Percentiles rank a stretch among this genome's conserved stretches.
phyloP scores from a whole-genome alignment of 169 alveolate species.

The Eimeria praecox region DNA sequence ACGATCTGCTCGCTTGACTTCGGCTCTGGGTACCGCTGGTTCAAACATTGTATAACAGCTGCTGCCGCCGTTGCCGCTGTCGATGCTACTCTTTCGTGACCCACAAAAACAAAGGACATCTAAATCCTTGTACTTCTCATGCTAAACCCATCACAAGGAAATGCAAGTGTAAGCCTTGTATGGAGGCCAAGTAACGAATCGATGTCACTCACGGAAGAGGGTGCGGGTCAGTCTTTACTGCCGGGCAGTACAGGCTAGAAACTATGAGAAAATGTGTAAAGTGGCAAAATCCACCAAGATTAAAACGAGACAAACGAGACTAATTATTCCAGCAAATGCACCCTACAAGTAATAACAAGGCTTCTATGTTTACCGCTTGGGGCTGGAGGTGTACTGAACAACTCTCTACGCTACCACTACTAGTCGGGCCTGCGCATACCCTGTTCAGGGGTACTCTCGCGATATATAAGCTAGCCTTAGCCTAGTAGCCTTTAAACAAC shows the following conservation, averaged over 20 bases:
- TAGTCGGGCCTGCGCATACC: too few species aligned
- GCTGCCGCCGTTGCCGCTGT: neutral
- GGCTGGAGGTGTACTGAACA: neutral
- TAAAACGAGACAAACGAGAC: too few species aligned
- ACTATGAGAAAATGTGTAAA: too few species aligned
- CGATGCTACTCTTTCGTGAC: neutral
- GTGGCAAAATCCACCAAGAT: too few species aligned
- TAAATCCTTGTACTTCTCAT: neutral
- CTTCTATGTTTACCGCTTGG: too few species aligned
- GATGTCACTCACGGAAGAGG: neutral
- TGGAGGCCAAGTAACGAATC: neutral
- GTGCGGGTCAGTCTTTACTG: neutral
- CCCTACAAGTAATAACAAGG: too few species aligned
- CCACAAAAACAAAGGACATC: neutral
- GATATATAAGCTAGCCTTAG: too few species aligned
- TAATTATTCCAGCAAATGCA: too few species aligned
- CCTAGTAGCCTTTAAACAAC: too few species aligned
- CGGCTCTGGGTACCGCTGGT: slow-evolving; percentile 39
- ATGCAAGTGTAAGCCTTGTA: neutral
- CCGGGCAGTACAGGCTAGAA: neutral
- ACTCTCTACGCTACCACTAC: too few species aligned
- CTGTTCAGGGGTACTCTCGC: too few species aligned
- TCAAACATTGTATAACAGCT: neutral
- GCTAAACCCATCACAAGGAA: neutral
- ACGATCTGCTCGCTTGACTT: slow-evolving; percentile 66